Conservation (phyloP, 129 eudicot genomes). For the Tagetes erecta region DNA sequence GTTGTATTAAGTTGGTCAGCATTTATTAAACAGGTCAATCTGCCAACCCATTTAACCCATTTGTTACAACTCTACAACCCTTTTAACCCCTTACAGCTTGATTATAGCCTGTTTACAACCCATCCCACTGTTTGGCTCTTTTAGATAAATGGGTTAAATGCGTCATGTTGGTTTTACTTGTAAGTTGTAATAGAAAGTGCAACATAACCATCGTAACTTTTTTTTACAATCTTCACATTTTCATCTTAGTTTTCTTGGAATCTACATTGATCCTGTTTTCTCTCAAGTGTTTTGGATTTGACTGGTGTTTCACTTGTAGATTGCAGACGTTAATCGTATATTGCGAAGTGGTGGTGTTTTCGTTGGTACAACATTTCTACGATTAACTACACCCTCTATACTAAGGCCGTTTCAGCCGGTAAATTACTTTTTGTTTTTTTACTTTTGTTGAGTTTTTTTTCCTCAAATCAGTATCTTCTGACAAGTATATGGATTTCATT, state of each 20-base stretch:
- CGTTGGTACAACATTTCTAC: slow-evolving; percentile 83
- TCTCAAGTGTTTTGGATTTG: slow-evolving; percentile 2
- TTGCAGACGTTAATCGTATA: slow-evolving; percentile 94
- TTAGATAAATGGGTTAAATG: not conserved
- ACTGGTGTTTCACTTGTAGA: slow-evolving; percentile 34
- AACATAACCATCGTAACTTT: not conserved
- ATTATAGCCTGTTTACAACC: not conserved
- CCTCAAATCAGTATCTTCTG: not conserved
- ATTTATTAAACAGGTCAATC: not conserved
- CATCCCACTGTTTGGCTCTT: not conserved
- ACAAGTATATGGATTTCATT: not conserved
- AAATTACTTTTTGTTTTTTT: slow-evolving; percentile 19
- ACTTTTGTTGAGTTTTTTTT: not conserved
- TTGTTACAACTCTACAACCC: not conserved
- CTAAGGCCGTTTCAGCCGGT: slow-evolving; percentile 71
- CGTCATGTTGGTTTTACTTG: no score
- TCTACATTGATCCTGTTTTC: not conserved
- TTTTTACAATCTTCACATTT: slow-evolving; percentile 5
- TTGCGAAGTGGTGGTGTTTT: slow-evolving; percentile 87
- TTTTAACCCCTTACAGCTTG: not conserved
- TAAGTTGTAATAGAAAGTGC: no score
- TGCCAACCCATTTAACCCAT: not conserved
- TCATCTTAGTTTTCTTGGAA: slow-evolving; percentile 1
- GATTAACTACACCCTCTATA: slow-evolving; percentile 60
- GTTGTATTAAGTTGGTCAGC: not conserved